Evolutionary conservation across 768 basidiomycete genomes (phyloP).

Genomic region (Boletus edulis): DNA sequence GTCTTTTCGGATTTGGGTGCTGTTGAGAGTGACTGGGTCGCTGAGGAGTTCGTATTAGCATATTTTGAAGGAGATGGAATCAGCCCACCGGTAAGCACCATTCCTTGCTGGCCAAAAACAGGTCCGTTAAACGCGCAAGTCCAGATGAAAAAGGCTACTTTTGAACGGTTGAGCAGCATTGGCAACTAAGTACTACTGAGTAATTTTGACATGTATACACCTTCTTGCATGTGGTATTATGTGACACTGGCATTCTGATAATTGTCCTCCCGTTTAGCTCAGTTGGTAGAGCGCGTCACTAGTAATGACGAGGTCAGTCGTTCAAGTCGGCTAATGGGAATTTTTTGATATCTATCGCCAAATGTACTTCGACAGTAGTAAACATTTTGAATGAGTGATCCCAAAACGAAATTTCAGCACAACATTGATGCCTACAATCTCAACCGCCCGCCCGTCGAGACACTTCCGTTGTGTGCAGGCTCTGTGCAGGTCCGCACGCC

Average conservation of each 20-base stretch:
- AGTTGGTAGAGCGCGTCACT: slow-evolving; percentile 66
- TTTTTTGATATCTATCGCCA: neutral
- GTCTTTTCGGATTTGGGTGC: slow-evolving; percentile 72
- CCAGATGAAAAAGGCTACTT: slow-evolving; percentile 29
- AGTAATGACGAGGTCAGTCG: slow-evolving; percentile 71
- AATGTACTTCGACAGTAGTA: neutral
- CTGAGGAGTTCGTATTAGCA: slow-evolving; percentile 66
- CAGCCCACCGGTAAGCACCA: slow-evolving; percentile 62
- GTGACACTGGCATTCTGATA: too few species aligned
- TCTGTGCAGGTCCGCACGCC: neutral
- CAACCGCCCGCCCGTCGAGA: slow-evolving; percentile 8
- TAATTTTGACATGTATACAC: too few species aligned
- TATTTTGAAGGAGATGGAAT: slow-evolving; percentile 72
- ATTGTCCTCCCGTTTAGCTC: slow-evolving; percentile 34
- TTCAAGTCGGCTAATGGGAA: slow-evolving; percentile 57
- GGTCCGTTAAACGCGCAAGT: neutral
- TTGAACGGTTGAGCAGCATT: slow-evolving; percentile 24
- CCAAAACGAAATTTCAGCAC: slow-evolving; percentile 6
- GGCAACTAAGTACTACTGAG: slow-evolving; percentile 9
- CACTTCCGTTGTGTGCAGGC: slow-evolving; percentile 1
- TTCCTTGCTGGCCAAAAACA: neutral
- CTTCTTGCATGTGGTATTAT: too few species aligned
- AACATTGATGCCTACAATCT: slow-evolving; percentile 10
- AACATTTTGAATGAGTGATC: neutral
- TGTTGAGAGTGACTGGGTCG: slow-evolving; percentile 72